phyloP scores from a whole-genome alignment of 768 basidiomycete genomes.

The Collybia sp. region DNA sequence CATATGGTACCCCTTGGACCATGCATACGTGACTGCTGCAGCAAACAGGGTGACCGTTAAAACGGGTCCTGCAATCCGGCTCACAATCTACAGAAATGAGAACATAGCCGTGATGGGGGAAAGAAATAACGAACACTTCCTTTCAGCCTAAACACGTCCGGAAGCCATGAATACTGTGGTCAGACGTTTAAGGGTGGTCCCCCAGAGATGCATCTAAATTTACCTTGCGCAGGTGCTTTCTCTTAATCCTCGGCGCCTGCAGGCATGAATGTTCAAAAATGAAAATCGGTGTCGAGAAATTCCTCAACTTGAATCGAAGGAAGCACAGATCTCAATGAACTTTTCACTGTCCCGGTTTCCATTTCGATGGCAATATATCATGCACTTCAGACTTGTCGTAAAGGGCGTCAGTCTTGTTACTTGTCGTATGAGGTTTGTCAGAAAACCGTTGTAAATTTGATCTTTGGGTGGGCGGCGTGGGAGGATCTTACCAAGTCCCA shows the following conservation, averaged over 20 bases:
- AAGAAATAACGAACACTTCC: constrained; percentile 58
- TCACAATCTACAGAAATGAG: constrained; percentile 49
- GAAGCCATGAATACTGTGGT: constrained; percentile 79
- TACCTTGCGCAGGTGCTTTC: constrained; percentile 51
- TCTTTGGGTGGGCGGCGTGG: no score
- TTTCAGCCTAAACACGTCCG: constrained; percentile 80
- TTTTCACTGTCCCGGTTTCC: constrained; percentile 22
- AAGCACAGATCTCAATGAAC: constrained; percentile 22
- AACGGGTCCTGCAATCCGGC: constrained; percentile 75
- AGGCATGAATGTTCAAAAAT: constrained; percentile 1
- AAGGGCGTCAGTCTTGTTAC: no score
- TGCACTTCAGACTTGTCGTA: background rate
- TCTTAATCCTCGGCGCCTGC: constrained; percentile 41
- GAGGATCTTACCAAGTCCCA: no score
- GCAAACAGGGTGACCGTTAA: constrained; percentile 80
- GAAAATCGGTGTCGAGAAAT: background rate
- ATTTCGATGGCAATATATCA: constrained; percentile 1
- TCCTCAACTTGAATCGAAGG: constrained; percentile 17
- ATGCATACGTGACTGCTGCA: constrained; percentile 51
- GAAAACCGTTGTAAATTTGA: no score
- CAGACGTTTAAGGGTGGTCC: background rate
- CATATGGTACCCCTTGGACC: constrained; percentile 51
- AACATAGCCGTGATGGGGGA: constrained; percentile 5
- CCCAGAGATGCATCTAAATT: background rate
- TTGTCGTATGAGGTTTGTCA: no score